phyloP scores from a whole-genome alignment of 2,329 filamentous ascomycete genomes.

The Fusarium avenaceum region DNA sequence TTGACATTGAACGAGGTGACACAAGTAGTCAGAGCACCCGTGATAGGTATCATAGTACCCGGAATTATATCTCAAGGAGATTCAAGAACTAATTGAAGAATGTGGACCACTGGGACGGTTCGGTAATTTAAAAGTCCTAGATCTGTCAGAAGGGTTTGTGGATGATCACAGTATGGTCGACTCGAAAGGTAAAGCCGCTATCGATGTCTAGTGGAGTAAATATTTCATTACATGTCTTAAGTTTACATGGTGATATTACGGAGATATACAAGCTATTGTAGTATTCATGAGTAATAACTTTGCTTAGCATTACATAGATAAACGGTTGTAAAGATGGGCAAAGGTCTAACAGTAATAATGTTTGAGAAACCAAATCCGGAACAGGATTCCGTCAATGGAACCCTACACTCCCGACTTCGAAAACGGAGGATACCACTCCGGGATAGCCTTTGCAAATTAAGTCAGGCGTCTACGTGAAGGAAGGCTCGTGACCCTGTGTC shows the following conservation, averaged over 20 bases:
- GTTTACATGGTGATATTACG: no score
- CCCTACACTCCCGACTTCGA: not conserved
- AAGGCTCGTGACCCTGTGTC: no score
- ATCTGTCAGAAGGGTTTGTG: not conserved
- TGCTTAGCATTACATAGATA: no score
- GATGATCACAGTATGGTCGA: not conserved
- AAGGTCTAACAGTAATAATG: no score
- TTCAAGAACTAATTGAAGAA: not conserved
- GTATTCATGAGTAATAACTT: no score
- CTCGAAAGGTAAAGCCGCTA: not conserved
- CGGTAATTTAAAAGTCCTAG: not conserved
- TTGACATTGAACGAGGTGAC: no score
- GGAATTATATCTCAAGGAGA: not conserved
- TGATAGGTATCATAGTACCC: no score
- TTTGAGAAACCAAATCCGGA: no score
- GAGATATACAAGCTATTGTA: no score
- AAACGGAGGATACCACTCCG: slow-evolving; percentile 7
- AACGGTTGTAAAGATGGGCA: no score
- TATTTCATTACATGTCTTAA: not conserved
- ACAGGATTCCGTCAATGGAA: no score
- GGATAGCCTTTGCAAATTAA: not conserved
- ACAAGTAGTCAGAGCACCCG: no score
- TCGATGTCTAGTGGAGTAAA: fast-evolving
- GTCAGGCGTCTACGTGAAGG: fast-evolving
- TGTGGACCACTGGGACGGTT: not conserved